Percentiles rank a stretch among this genome's conserved stretches.
These are phyloP conservation scores for Eimeria sp. DNA, from an alignment of 169 alveolate species.

Conservation along the genomic window DNA sequence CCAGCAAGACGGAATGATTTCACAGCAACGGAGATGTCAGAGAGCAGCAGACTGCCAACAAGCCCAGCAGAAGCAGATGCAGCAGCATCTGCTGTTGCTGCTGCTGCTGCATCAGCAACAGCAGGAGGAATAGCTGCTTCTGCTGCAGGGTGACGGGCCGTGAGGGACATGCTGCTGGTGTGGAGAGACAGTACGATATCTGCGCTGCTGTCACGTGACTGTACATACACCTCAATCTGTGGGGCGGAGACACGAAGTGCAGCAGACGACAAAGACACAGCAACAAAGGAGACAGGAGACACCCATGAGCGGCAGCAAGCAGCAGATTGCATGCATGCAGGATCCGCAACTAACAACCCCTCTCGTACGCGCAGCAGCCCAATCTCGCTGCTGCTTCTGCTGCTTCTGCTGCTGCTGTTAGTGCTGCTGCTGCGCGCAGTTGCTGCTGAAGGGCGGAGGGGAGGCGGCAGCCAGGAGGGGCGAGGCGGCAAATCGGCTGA, in stretches of 20 bases:
- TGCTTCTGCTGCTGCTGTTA: conserved; percentile 50
- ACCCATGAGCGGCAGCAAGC: neutral
- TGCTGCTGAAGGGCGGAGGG: conserved; percentile 37
- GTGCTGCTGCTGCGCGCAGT: conserved; percentile 23
- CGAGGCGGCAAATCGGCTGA: conserved; percentile 23
- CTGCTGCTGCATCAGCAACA: neutral
- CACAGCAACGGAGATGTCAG: neutral
- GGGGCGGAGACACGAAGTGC: neutral
- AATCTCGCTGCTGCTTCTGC: conserved; percentile 38
- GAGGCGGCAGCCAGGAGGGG: conserved; percentile 69
- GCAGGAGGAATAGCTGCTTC: neutral
- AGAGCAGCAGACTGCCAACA: neutral
- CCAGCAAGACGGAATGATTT: neutral
- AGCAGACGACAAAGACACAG: neutral
- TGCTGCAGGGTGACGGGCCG: neutral
- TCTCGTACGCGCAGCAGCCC: neutral
- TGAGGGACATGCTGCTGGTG: neutral
- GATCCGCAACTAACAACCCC: neutral
- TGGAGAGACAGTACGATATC: neutral
- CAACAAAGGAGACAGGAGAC: neutral
- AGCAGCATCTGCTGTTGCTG: neutral
- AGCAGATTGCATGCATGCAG: neutral
- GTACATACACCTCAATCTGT: conserved; percentile 53
- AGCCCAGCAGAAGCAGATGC: conserved; percentile 12
- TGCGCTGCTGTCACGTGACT: neutral